Percentiles rank a stretch among this genome's conserved stretches.
phyloP scores from a whole-genome alignment of 257 asterid genomes.

The Solanum peruvianum region DNA sequence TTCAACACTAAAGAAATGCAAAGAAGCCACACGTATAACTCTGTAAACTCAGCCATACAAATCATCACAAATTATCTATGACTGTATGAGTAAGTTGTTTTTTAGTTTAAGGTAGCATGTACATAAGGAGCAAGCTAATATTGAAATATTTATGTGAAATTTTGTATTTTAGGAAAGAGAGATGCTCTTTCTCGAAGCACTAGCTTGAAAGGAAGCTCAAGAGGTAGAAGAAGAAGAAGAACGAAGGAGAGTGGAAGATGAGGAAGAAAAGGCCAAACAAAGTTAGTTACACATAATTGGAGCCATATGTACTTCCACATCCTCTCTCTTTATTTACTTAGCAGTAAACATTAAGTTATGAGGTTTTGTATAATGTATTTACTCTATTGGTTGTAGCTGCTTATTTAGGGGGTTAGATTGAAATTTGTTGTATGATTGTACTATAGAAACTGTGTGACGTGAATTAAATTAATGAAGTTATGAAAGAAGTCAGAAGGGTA shows the following conservation, averaged over 20 bases:
- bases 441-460: not conserved
- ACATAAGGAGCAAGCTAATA: no score
- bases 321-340: no score
- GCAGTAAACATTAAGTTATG: not conserved
- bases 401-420: not conserved
- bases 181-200: slow-evolving; percentile 51
- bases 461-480: not conserved
- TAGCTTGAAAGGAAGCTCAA: slow-evolving; percentile 39
- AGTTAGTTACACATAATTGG: slow-evolving; percentile 26
- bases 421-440: not conserved
- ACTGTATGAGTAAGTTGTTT: no score
- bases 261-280: slow-evolving; percentile 28
- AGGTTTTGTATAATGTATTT: not conserved
- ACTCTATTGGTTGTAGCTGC: no score
- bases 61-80: no score
- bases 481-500: not conserved
- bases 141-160: no score
- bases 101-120: no score
- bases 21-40: no score
- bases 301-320: not conserved
- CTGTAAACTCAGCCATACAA: no score
- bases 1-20: no score
- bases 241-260: slow-evolving; percentile 29
- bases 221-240: slow-evolving; percentile 48
- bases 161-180: slow-evolving; percentile 59